Conservation (phyloP, 2,329 filamentous ascomycete species). For the Colletotrichum tropicale region DNA sequence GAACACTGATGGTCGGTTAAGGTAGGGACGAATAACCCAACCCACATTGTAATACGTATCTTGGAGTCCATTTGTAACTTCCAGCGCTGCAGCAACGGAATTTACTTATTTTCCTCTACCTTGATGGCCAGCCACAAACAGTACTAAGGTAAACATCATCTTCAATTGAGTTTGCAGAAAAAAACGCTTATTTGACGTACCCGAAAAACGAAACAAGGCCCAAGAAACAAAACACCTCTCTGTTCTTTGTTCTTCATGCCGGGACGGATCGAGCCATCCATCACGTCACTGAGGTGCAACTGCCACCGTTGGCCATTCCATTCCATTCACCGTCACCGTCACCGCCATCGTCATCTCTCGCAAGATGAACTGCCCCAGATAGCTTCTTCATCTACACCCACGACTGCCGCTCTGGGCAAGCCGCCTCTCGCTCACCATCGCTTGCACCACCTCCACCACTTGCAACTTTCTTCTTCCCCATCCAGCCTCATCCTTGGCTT, state of each 20-base stretch:
- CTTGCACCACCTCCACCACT: neutral
- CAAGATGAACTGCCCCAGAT: neutral
- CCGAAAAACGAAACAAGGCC: neutral
- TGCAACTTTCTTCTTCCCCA: neutral
- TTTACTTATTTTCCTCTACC: neutral
- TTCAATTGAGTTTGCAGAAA: neutral
- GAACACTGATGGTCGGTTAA: neutral
- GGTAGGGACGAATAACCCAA: neutral
- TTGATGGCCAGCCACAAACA: neutral
- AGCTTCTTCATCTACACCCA: neutral
- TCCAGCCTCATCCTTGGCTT: slow-evolving; percentile 4
- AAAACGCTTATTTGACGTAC: neutral
- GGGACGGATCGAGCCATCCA: neutral
- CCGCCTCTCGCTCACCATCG: neutral
- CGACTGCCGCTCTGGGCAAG: neutral
- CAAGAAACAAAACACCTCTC: neutral
- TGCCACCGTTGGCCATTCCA: neutral
- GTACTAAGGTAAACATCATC: neutral
- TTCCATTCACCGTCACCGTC: neutral
- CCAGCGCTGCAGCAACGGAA: neutral
- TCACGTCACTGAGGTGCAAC: neutral
- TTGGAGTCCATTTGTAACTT: neutral
- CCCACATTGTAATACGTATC: neutral
- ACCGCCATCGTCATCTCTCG: slow-evolving; percentile 4
- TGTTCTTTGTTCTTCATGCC: neutral